Evolutionary conservation across 164 flowering plant species (phyloP).

Genomic region (Annona squamosa): DNA sequence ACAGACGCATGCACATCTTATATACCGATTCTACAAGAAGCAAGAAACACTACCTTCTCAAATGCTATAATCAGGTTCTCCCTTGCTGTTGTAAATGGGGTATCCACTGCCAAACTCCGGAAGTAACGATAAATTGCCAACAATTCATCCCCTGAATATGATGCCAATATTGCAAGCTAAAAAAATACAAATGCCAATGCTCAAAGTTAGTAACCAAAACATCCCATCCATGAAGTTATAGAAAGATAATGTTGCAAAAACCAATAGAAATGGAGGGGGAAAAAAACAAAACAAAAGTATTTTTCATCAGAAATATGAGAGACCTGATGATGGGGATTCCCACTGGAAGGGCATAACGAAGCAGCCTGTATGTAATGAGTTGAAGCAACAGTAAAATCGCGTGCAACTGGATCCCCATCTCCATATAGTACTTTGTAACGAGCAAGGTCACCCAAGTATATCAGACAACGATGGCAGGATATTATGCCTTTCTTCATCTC

Average conservation of each 20-base stretch:
- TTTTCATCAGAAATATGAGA: not conserved
- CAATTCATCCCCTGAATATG: slow-evolving; percentile 80
- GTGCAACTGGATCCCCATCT: slow-evolving; percentile 64
- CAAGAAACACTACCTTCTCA: slow-evolving; percentile 64
- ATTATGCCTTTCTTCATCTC: slow-evolving; percentile 69
- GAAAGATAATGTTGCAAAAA: not conserved
- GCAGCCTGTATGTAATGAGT: slow-evolving; percentile 90
- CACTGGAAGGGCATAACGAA: slow-evolving; percentile 76
- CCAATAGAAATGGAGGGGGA: not conserved
- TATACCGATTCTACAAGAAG: not conserved
- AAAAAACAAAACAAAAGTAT: not conserved
- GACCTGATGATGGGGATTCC: slow-evolving; percentile 99
- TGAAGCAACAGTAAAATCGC: slow-evolving; percentile 83
- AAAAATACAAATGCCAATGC: not conserved
- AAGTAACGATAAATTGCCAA: slow-evolving; percentile 76
- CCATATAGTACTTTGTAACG: slow-evolving; percentile 86
- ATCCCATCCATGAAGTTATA: not conserved
- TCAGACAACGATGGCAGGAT: slow-evolving; percentile 92
- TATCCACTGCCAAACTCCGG: slow-evolving; percentile 78
- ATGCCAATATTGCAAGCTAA: slow-evolving; percentile 91
- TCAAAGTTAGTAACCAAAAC: not conserved
- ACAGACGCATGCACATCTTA: not conserved
- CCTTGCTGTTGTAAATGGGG: slow-evolving; percentile 81
- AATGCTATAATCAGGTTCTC: slow-evolving; percentile 89
- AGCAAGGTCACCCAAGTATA: slow-evolving; percentile 92